These are phyloP conservation scores for Fusarium sp. DNA, from an alignment of 2,329 filamentous ascomycete species.

Conservation along the genomic window DNA sequence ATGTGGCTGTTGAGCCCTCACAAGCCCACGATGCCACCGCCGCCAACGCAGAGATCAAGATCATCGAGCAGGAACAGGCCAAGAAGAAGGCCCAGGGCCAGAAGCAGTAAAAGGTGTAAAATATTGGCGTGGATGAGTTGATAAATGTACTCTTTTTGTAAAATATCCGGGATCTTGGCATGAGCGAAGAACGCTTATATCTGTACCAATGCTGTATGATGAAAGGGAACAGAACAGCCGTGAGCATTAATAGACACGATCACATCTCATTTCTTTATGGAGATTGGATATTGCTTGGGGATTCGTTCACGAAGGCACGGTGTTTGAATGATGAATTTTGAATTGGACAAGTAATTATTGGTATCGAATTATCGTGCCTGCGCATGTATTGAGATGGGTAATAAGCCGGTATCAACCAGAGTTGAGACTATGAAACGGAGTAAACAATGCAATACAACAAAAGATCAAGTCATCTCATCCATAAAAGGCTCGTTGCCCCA, in stretches of 20 bases:
- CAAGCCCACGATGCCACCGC: conserved; percentile 51
- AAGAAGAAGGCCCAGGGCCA: conserved; percentile 33
- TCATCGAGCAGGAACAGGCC: conserved; percentile 36
- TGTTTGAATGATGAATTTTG: neutral
- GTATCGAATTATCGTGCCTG: conserved; percentile 34
- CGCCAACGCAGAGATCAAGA: conserved; percentile 47
- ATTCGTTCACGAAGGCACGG: neutral
- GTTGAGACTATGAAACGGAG: conserved; percentile 37
- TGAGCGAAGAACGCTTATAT: conserved; percentile 33
- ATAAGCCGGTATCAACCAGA: conserved; percentile 45
- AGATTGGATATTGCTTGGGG: neutral
- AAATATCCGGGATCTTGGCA: conserved; percentile 40
- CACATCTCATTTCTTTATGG: conserved; percentile 42
- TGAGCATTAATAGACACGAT: conserved; percentile 48
- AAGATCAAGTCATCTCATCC: conserved; percentile 30
- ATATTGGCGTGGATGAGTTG: conserved; percentile 11
- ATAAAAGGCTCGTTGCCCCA: neutral
- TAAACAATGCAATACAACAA: conserved; percentile 39
- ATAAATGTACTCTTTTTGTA: conserved; percentile 41
- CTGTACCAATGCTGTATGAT: conserved; percentile 51
- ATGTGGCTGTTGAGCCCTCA: conserved; percentile 24
- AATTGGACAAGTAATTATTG: conserved; percentile 7
- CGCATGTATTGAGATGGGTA: conserved; percentile 43
- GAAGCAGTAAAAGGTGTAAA: conserved; percentile 17
- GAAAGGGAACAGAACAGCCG: conserved; percentile 40